Conservation (phyloP, 192 early-diverging fungal species). For the Mortierella claussenii region DNA sequence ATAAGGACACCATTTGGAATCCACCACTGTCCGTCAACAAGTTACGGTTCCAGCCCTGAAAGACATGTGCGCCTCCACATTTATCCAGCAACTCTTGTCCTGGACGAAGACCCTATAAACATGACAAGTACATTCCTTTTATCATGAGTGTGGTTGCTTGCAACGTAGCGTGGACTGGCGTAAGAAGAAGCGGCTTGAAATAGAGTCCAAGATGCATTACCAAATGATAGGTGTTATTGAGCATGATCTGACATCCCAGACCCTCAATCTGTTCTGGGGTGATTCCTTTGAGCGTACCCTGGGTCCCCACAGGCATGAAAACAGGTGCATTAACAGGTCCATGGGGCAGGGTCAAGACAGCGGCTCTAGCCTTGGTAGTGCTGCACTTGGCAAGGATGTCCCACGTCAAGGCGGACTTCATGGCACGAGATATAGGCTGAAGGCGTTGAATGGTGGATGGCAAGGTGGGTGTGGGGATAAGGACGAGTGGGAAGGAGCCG, state of each 20-base stretch:
- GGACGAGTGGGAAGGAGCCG: no score
- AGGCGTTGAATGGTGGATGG: conserved; percentile 42
- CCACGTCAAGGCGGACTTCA: conserved; percentile 79
- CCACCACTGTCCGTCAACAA: conserved; percentile 86
- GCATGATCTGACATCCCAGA: conserved; percentile 84
- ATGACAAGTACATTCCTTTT: no score
- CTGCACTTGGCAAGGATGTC: conserved; percentile 79
- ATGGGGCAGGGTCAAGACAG: conserved; percentile 83
- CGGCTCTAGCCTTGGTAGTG: conserved; percentile 82
- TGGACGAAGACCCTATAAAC: conserved; percentile 65
- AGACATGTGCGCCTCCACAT: conserved; percentile 80
- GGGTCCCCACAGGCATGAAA: conserved; percentile 92
- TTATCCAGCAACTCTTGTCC: conserved; percentile 80
- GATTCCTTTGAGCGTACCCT: conserved; percentile 87
- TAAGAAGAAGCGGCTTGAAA: no score
- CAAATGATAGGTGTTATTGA: conserved; percentile 91
- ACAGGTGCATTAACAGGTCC: conserved; percentile 83
- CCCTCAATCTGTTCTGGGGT: conserved; percentile 79
- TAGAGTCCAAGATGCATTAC: no score
- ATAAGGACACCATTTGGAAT: conserved; percentile 92
- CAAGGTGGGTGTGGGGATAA: background rate
- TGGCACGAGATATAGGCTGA: conserved; percentile 39
- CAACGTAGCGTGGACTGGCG: no score
- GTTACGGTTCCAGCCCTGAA: conserved; percentile 85
- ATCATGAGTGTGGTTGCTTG: no score